These are phyloP conservation scores for Daedaleopsis sinensis DNA, from an alignment of 768 basidiomycete species.

Conservation along the genomic window DNA sequence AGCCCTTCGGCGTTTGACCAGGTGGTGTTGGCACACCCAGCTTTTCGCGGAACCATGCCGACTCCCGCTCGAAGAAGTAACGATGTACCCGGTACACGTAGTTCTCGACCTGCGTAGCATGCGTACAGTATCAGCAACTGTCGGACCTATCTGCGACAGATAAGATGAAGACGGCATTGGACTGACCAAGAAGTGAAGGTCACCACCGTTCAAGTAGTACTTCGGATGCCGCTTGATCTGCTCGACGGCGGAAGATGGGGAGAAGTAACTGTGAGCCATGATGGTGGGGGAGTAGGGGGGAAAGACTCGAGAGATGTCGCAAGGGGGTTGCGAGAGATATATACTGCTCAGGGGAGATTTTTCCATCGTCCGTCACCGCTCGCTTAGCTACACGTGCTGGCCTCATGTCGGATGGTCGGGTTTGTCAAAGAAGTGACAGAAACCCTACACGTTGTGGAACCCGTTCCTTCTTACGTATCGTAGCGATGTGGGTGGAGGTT, in stretches of 20 bases:
- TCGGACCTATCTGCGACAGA: neutral
- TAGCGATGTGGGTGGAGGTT: neutral
- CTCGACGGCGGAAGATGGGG: conserved; percentile 26
- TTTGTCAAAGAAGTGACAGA: conserved; percentile 13
- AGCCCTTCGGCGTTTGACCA: conserved; percentile 29
- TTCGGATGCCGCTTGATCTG: conserved; percentile 32
- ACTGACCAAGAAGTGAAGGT: conserved; percentile 56
- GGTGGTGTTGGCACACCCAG: conserved; percentile 23
- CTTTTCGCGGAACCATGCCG: conserved; percentile 27
- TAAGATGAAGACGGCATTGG: neutral
- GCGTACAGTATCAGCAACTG: neutral
- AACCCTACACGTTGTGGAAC: conserved; percentile 17
- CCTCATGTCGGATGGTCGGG: conserved; percentile 19
- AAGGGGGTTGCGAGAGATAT: conserved; percentile 20
- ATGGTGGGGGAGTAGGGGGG: conserved; percentile 13
- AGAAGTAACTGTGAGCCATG: conserved; percentile 20
- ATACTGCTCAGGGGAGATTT: conserved; percentile 3
- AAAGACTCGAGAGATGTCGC: conserved; percentile 3
- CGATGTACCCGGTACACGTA: conserved; percentile 34
- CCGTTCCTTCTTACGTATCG: conserved; percentile 12
- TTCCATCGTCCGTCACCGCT: conserved; percentile 12
- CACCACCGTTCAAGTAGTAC: conserved; percentile 59
- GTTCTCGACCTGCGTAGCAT: conserved; percentile 24
- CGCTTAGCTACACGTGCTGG: conserved; percentile 26
- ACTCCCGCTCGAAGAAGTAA: conserved; percentile 37